Base-by-base conservation (phyloP, 2,329 filamentous ascomycete genomes). In the Huntiella decipiens region DNA sequence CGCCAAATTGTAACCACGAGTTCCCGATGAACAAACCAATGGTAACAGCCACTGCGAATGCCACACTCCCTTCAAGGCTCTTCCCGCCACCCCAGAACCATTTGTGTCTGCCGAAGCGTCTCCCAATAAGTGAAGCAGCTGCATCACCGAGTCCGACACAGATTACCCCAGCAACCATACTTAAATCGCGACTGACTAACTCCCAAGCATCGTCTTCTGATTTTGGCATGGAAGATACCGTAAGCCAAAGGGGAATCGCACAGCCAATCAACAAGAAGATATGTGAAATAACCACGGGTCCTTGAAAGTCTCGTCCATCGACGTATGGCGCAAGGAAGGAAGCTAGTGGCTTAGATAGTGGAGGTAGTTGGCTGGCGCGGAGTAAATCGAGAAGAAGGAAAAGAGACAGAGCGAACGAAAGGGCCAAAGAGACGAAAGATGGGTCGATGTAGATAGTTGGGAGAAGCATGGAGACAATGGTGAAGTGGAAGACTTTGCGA, bases 41-140 rank as follows among this genome's bases (percentile, higher is more conserved):
- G 44, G 79, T 81, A 4, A 96, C 91, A 3, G 85, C 87, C 4
- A 66, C 61, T 1, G 79, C 80, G 61, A 98, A 96, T 1, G 91
- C 91, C 5, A 79, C 53, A 52, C 74, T 79, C 46, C 91, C 91
- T 61, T 98, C 88, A 1, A 98, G 68, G 52, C 85, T 94, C 68
- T 98, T 98, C 11, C 87, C 88, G 3, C 91, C 91, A 11, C 85
- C 83, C 91, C 91, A 98, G 17, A 87, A 71, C 91, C 91, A 98
- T 65, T 95, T 96, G 32, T 74, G 71, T 22, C 77, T 77, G 3
- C 91, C 91, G 58, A 79, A 94, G 13, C 88, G 76, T 32, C 91
- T 72, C 1, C 91, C 91, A 44, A 96, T 79, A 1, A 98, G 69
- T 11, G 82, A 92, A 1, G 91, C 91, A 0, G 88, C 91, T 0